Base-by-base conservation (phyloP, 2,329 filamentous ascomycete species). In the Neopestalotiopsis sp. region DNA sequence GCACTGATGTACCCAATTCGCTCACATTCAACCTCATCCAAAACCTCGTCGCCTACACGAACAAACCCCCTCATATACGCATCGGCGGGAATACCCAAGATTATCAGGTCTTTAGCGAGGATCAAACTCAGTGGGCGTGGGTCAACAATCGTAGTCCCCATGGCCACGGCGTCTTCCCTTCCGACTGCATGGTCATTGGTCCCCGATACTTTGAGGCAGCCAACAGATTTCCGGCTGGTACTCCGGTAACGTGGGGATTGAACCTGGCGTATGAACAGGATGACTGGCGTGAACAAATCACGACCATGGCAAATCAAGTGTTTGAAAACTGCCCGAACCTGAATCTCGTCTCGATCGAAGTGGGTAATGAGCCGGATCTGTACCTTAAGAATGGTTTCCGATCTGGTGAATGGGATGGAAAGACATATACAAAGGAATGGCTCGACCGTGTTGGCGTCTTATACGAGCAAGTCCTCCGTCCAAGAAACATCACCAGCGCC, bases 51-150 rank as follows among this genome's bases (percentile, higher is more conserved):
- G 81, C 81, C 72, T 86, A 85, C 72, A 79, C 84, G 1, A 85
- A 85, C 63, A 80, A 80, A 42, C 84, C 84, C 9, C 80, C 84
- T 1, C 82, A 85, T 73, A 80, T 87, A 42, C 81, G 85, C 5
- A 72, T 87, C 7, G 85, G 85, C 68, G 85, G 85, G 67, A 87
- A 87, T 74, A 86, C 85, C 2, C 80, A 82, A 70, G 85, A 87
- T 71, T 84, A 85, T 74, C 83, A 86, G 79, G 72, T 85, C 40
- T 87, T 78, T 72, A 76, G 83, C 66, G 67, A 74, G 13, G 74
- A 73, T 61, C 80, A 82, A 68, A 69, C 75, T 34, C 70, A 77
- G 20, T 83, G 80, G 72, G 72, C 71, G 20, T 80, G 82, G 77
- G 73, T 77, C 57, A 72, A 73, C 32, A 85, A 86, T 70, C 72